Evolutionary conservation across 176 grass and related monocot genomes (phyloP).

Genomic region (Coix lacrymajobi): DNA sequence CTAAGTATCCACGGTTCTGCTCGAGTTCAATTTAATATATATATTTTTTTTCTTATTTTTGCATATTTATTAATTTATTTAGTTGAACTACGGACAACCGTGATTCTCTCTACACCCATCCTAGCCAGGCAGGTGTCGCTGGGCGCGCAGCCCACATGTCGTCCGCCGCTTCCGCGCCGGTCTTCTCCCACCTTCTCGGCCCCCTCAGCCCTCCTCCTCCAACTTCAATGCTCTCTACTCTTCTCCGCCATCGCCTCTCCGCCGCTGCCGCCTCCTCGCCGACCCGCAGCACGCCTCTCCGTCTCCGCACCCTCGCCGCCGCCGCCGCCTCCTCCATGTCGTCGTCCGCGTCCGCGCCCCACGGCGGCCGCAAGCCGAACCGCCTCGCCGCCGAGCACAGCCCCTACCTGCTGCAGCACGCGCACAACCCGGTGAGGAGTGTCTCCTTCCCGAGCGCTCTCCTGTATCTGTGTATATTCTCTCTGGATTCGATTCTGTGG

Average conservation of each 20-base stretch:
- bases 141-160: slow-evolving; percentile 27
- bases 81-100: too few relatives aligned
- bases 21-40: too few relatives aligned
- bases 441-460: neutral
- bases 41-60: too few relatives aligned
- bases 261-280: neutral
- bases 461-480: too few relatives aligned
- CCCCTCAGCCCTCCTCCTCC: neutral
- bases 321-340: slow-evolving; percentile 36
- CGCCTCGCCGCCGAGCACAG: slow-evolving; percentile 93
- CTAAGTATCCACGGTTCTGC: too few relatives aligned
- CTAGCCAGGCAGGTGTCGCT: slow-evolving; percentile 30
- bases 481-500: neutral
- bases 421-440: slow-evolving; percentile 70
- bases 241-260: slow-evolving; percentile 25
- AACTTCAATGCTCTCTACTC: slow-evolving; percentile 6
- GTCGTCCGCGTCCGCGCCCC: slow-evolving; percentile 20
- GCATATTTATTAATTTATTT: too few relatives aligned
- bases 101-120: too few relatives aligned
- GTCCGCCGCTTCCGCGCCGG: slow-evolving; percentile 22
- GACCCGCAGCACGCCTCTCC: neutral
- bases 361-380: slow-evolving; percentile 45
- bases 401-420: slow-evolving; percentile 97
- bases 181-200: slow-evolving; percentile 35
- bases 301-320: slow-evolving; percentile 18